Evolutionary conservation across 2,329 filamentous ascomycete species (phyloP).

Genomic region (Trichoderma endophyticum): DNA sequence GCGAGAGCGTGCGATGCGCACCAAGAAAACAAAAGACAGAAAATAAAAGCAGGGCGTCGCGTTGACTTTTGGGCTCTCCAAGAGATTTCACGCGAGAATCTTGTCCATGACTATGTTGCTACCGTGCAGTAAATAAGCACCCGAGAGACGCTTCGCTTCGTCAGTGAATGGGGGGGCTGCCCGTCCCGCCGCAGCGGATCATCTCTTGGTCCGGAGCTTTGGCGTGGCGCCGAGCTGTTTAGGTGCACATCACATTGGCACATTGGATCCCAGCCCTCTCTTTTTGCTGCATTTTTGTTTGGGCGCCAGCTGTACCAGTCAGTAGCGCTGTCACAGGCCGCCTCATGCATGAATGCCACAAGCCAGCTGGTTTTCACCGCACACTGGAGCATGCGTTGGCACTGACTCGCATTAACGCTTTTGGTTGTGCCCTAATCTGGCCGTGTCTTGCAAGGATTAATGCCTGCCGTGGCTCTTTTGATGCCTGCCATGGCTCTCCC

Average conservation of each 20-base stretch:
- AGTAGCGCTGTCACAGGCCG: neutral
- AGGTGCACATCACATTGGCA: neutral
- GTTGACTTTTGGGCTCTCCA: conserved; percentile 9
- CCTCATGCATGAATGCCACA: conserved; percentile 18
- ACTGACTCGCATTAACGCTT: conserved; percentile 3
- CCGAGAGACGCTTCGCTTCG: conserved; percentile 6
- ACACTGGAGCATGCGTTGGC: conserved; percentile 11
- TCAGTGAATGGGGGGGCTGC: conserved; percentile 12
- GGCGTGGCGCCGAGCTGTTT: neutral
- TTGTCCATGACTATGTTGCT: neutral
- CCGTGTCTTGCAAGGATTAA: neutral
- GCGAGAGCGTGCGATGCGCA: conserved; percentile 1
- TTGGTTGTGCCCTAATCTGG: conserved; percentile 6
- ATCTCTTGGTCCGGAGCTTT: conserved; percentile 19
- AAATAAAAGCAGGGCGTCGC: neutral
- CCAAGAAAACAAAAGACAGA: neutral
- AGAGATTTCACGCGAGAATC: neutral
- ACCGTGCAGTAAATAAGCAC: conserved; percentile 14
- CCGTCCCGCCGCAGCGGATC: conserved; percentile 20
- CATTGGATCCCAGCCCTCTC: neutral
- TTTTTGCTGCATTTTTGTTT: neutral
- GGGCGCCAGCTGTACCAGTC: neutral
- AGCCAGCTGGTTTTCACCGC: conserved; percentile 1
- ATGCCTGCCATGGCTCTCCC: neutral
- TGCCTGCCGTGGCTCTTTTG: neutral